A percentile compares a stretch with the other conserved stretches of the same genome.
Conservation (phyloP, 768 basidiomycete genomes). For the Agaricus sinodeliciosus region DNA sequence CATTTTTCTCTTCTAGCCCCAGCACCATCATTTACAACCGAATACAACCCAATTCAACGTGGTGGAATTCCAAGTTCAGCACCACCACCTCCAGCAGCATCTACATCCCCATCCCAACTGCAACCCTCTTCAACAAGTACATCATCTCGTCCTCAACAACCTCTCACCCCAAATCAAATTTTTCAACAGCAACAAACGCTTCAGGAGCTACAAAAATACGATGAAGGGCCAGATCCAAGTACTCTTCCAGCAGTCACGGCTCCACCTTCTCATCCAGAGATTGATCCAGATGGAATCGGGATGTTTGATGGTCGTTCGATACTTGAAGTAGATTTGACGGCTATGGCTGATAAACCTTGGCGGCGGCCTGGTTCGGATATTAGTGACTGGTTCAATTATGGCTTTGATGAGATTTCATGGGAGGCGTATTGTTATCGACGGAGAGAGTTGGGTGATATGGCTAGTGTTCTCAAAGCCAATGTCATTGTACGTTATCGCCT, state of each 20-base stretch:
- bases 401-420: constrained; percentile 97
- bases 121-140: constrained; percentile 5
- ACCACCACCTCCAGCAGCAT: constrained; percentile 13
- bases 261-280: constrained; percentile 72
- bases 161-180: constrained; percentile 8
- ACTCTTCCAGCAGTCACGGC: constrained; percentile 62
- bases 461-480: constrained; percentile 73
- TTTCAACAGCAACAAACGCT: constrained; percentile 10
- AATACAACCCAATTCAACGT: constrained; percentile 72
- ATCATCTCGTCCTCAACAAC: constrained; percentile 13
- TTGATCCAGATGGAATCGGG: constrained; percentile 64
- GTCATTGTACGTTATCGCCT: constrained; percentile 54
- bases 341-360: constrained; percentile 84
- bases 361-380: constrained; percentile 86
- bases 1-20: constrained; percentile 26
- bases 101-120: background rate
- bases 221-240: constrained; percentile 56
- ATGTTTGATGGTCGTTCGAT: constrained; percentile 71
- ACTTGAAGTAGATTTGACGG: constrained; percentile 74
- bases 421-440: constrained; percentile 86
- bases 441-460: constrained; percentile 74
- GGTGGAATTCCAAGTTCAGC: constrained; percentile 28
- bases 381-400: constrained; percentile 99
- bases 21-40: constrained; percentile 66
- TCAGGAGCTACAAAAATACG: constrained; percentile 12